Evolutionary conservation across 495 filamentous ascomycete genomes (phyloP).

Genomic region (Penicillium atrosanguineum): DNA sequence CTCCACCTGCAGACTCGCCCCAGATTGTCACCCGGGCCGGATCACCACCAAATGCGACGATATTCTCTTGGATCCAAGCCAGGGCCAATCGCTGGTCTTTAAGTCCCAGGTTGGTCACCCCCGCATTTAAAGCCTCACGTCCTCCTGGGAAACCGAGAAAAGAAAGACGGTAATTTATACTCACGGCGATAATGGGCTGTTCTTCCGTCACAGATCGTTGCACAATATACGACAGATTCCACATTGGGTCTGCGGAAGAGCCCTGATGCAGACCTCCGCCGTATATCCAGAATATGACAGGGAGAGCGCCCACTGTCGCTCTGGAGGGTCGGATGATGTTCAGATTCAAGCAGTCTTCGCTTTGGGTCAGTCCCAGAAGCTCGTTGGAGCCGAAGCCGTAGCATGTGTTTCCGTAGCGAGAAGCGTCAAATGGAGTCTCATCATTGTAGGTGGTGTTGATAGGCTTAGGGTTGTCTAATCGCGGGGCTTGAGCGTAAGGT

Average conservation of each 20-base stretch:
- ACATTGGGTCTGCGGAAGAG: constrained; percentile 38
- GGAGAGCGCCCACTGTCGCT: constrained; percentile 24
- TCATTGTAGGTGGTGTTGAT: constrained; percentile 18
- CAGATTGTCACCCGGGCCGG: constrained; percentile 41
- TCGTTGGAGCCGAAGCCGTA: constrained; percentile 37
- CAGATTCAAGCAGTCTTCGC: constrained; percentile 52
- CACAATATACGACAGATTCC: constrained; percentile 31
- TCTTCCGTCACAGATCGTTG: constrained; percentile 36
- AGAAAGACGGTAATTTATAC: constrained; percentile 57
- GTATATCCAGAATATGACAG: constrained; percentile 47
- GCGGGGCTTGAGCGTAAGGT: constrained; percentile 32
- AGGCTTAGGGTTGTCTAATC: constrained; percentile 13
- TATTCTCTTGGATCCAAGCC: constrained; percentile 51
- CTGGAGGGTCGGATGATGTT: constrained; percentile 46
- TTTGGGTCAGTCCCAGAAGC: constrained; percentile 5
- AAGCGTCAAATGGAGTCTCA: constrained; percentile 22
- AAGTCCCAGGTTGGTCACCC: constrained; percentile 44
- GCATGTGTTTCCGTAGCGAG: constrained; percentile 36
- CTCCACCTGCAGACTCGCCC: constrained; percentile 35
- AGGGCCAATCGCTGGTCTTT: constrained; percentile 60
- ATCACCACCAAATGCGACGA: constrained; percentile 58
- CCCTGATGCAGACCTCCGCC: constrained; percentile 46
- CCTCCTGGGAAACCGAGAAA: constrained; percentile 52
- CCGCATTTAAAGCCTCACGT: constrained; percentile 14
- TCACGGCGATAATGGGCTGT: constrained; percentile 51